Evolutionary conservation across 2,329 filamentous ascomycete genomes (phyloP).

Genomic region (Dothideomycetes sp.): DNA sequence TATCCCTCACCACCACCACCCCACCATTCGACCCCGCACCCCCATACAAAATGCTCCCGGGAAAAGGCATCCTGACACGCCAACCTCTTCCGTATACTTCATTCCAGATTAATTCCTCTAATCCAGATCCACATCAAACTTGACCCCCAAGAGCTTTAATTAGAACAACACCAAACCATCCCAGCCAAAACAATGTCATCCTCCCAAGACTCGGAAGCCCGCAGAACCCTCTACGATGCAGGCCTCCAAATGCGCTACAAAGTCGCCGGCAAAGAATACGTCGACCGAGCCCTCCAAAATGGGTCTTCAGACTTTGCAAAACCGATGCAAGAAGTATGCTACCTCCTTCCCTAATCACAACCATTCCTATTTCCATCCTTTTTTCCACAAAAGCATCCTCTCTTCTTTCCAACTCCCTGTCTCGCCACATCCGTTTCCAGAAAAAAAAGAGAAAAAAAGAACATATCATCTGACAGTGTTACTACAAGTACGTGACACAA

Average conservation of each 20-base stretch:
- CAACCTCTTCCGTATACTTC: no score
- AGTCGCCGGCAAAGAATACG: constrained; percentile 54
- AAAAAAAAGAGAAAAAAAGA: neutral
- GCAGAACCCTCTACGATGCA: constrained; percentile 51
- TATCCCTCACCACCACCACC: no score
- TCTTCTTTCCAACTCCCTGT: neutral
- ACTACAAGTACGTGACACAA: constrained; percentile 43
- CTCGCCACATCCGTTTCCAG: no score
- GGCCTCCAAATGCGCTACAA: constrained; percentile 51
- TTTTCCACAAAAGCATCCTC: neutral
- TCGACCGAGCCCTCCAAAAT: constrained; percentile 47
- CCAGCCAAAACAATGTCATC: neutral
- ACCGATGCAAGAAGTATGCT: constrained; percentile 49
- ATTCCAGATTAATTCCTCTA: no score
- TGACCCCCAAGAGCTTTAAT: no score
- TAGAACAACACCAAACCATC: no score
- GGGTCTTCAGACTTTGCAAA: constrained; percentile 50
- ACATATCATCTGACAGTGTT: neutral
- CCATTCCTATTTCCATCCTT: neutral
- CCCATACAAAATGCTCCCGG: no score
- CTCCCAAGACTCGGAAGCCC: constrained; percentile 22
- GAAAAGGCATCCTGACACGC: no score
- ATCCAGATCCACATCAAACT: no score
- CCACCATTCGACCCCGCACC: no score
- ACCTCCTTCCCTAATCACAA: neutral